Evolutionary conservation across 2,329 filamentous ascomycete genomes (phyloP).

Genomic region (Cercospora zeina): DNA sequence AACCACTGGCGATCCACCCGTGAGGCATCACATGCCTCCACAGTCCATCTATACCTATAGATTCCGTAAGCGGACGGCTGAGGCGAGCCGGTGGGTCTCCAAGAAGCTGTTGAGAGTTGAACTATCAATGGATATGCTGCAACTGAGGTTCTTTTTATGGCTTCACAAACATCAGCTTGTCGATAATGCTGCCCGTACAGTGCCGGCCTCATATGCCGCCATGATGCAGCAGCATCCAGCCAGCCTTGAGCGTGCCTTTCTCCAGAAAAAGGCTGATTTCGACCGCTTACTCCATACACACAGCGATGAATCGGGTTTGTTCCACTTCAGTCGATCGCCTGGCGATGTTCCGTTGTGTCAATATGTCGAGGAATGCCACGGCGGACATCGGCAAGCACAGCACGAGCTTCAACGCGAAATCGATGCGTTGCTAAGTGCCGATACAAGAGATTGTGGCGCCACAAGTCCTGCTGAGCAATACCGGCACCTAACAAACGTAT

Average conservation of each 20-base stretch:
- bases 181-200: constrained; percentile 26
- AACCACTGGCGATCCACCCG: constrained; percentile 43
- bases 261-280: constrained; percentile 18
- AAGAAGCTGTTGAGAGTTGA: constrained; percentile 49
- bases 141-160: constrained; percentile 41
- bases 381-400: constrained; percentile 37
- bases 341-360: constrained; percentile 27
- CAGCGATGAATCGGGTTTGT: not conserved
- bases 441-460: not conserved
- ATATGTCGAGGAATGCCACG: constrained; percentile 45
- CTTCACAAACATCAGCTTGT: constrained; percentile 26
- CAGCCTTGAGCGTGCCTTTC: constrained; percentile 4
- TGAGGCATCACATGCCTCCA: constrained; percentile 40
- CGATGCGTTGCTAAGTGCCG: constrained; percentile 28
- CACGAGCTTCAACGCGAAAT: constrained; percentile 33
- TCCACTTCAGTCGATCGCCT: constrained; percentile 10
- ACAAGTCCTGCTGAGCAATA: not conserved
- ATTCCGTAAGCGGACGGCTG: constrained; percentile 36
- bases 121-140: constrained; percentile 45
- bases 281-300: not conserved
- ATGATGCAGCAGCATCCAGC: constrained; percentile 18
- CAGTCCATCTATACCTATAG: constrained; percentile 49
- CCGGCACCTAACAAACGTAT: constrained; percentile 46
- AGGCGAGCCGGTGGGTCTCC: constrained; percentile 40
- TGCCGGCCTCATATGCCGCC: constrained; percentile 32